Base-by-base conservation (phyloP, 495 filamentous ascomycete genomes). In the Tuber microsphaerosporum region DNA sequence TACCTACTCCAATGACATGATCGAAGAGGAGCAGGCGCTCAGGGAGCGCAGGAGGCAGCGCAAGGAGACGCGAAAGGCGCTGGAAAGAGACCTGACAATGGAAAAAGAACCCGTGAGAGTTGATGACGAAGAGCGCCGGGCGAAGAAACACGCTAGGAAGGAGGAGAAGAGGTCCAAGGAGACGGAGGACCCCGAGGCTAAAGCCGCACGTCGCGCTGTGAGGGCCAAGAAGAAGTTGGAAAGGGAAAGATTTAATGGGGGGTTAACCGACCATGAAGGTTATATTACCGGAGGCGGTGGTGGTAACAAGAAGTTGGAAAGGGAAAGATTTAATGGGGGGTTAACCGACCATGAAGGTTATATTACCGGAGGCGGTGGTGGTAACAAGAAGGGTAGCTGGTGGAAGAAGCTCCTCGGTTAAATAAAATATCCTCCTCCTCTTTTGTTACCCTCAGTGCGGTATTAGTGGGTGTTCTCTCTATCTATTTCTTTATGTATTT, bases 361-460 rank as follows among this genome's bases (percentile, higher is more conserved):
- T 65, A 7, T 34, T 65, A 0, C 56, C 12, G 56, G 56, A 7
- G 73, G 70, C 22, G 76, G 76, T 9, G 31, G 73, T 19, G 31
- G 73, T 19, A 70, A 70, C n/a, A 79, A 79, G 65, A 45, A 48
- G 6, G 75, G 77, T 12, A 79, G 77, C 19, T 79, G 77, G 77
- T 79, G 77, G 77, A 79, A 75, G 70, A 79, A 73, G 43, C 65
- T 79, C 19, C 43, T 79, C 19, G 71, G 77, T 65, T 79, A 79
- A 75, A 43, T n/a, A 31, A 65, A 65, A 65, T 65, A 65, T 26
- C 56, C 31, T 1, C 48, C 56, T 26, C 16, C 14, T 34, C 19
- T 65, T 65, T 65, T 61, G 22, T 31, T 61, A 12, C 51, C 9
- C 51, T 61, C 51, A 65, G 26, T 34, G 56, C 12, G 56, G 26